Base-by-base conservation (phyloP, 495 filamentous ascomycete species). In the Trichocladium uniseriatum region DNA sequence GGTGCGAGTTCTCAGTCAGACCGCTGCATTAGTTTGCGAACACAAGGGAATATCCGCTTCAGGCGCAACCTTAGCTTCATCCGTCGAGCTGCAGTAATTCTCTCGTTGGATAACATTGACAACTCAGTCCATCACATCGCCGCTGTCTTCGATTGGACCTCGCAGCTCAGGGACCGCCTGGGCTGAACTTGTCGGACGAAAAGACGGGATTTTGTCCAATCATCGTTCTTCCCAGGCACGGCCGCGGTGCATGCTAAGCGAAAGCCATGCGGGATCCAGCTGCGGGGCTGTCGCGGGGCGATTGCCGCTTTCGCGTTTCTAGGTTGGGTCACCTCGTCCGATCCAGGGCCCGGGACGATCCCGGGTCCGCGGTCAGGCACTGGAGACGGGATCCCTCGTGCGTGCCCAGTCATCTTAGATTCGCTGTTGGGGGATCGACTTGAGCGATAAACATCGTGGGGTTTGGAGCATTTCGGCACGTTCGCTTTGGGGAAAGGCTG, bases 241-340 rank as follows among this genome's bases (percentile, higher is more conserved):
- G 15, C 20, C 16, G 14, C 3, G 37, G 15, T 46, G 43, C 49
- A 46, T 52, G 49, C 27, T 15, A 37, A 37, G 35, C 35, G 19
- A 21, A 13, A 14, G 21, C 19, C 31, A 24, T 36, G 46, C 18
- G 18, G 29, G 24, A 27, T 8, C 24, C 8, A 27, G 24, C 24
- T 27, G 24, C 4, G 4, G 24, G 49, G 41, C 20, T 8, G 20
- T 16, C 15, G 29, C 16, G 43, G 27, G 43, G 43, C n/a, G 28
- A 6, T 6, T 16, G 19, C 40, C 19, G 10, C 15, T 28, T 14
- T 43, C 24, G 24, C 24, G 28, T 24, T 43, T 16, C 19, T 40
- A 21, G 27, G 34, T 19, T 48, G 32, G 36, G 20, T 34, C 38
- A n/a, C 42, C 38, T 51, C 52, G 34, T 55, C 53, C 52, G 47